A percentile compares a stretch with the other conserved stretches of the same genome.
phyloP scores from a whole-genome alignment of 495 filamentous ascomycete genomes.

The Neurospora terricola region DNA sequence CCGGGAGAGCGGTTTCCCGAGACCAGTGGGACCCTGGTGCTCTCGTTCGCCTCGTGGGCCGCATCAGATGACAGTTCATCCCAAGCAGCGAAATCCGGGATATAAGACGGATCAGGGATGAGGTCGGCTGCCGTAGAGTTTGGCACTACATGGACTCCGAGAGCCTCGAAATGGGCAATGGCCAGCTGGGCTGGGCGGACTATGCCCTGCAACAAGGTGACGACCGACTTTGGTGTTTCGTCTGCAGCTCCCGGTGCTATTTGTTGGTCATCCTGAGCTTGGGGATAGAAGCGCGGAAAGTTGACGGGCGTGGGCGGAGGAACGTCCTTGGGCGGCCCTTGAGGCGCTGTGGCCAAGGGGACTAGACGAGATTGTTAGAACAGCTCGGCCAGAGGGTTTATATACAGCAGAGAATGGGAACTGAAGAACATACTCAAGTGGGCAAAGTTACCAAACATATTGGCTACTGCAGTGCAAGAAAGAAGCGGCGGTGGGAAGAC shows the following conservation, averaged over 20 bases:
- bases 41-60: conserved; percentile 30
- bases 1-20: conserved; percentile 41
- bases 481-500: not conserved
- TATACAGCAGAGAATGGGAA: not conserved
- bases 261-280: conserved; percentile 9
- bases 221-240: conserved; percentile 23
- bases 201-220: conserved; percentile 34
- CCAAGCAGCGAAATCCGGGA: conserved; percentile 39
- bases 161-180: conserved; percentile 37
- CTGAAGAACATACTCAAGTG: conserved; percentile 23
- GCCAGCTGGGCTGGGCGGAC: conserved; percentile 37
- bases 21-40: conserved; percentile 31
- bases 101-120: conserved; percentile 36
- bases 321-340: conserved; percentile 33
- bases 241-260: not conserved
- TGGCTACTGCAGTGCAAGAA: not conserved
- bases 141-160: conserved; percentile 38
- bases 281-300: conserved; percentile 36
- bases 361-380: conserved; percentile 24
- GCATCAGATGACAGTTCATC: conserved; percentile 33
- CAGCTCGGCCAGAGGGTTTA: not conserved
- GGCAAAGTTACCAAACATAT: conserved; percentile 26
- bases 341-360: conserved; percentile 15
- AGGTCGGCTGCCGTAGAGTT: conserved; percentile 33
- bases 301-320: conserved; percentile 43